Base-by-base conservation (phyloP, 2,329 filamentous ascomycete genomes). In the Aureobasidium sp. region DNA sequence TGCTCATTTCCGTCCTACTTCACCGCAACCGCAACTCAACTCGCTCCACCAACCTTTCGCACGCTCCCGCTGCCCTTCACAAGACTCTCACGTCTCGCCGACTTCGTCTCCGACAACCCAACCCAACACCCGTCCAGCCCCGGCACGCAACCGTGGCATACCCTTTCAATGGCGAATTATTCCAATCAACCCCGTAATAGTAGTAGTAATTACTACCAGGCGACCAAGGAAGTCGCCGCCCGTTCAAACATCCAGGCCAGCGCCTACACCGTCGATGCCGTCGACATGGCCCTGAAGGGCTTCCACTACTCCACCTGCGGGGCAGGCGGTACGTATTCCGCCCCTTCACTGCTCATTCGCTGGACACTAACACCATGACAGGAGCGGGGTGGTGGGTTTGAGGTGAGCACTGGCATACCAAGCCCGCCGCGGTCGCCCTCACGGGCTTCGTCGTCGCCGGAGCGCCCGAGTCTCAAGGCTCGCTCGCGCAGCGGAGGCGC, bases 281-380 rank as follows among this genome's bases (percentile, higher is more conserved):
- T 80, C 72, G 83, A 86, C 69, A 82, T 86, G 75, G 83, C 80
- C 73, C 83, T 96, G 71, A 86, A 87, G 75, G 89, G 89, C 75
- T 88, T 94, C 79, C 91, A 96, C 81, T 96, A 95, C 86, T 95
- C 89, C 86, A 92, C 91, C 90, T 92, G 90, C 81, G 84, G 86
- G 84, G 88, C 85, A 80, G 83, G 87, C 83, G 70, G 67, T 67
- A 65, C 64, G 68, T 66, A 59, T 27, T 21, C 25, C 11, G 21
- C 21, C 21, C 21, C 21, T 21, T 21, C 21, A 21, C 21, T 21
- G 21, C 21, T 5, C 11, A 13, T 37, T 3, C 15, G 4, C 16
- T 13, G 5, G 9, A 29, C 7, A n/a, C 45, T 48, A n/a, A 48
- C 45, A 48, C 13, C 7, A 29, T 11, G 13, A 58, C 72, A 87